Base-by-base conservation (phyloP, 2,329 filamentous ascomycete genomes). In the Bertia moriformis region DNA sequence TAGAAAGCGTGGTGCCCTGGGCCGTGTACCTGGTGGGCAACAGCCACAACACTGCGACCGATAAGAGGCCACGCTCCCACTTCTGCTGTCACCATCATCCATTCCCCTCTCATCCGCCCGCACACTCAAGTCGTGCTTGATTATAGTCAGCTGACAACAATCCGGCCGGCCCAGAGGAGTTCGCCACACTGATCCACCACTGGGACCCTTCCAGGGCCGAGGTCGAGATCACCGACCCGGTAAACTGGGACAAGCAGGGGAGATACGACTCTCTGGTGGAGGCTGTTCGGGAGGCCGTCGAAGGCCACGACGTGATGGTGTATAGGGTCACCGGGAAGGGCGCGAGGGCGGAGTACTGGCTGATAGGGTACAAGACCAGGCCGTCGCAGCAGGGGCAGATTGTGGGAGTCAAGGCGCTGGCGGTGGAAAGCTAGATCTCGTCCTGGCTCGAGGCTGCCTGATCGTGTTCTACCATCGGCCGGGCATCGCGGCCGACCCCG, bases 361-460 rank as follows among this genome's bases (percentile, higher is more conserved):
- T 94, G 42, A 62, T 94, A 37, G 74, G 73, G 17, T n/a, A n/a
- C n/a, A 55, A 81, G 47, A 68, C 78, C 50, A 60, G 60, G 37
- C 65, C 73, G 46, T 64, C 59, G 14, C 62, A 69, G 38, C 69
- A 67, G 12, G 69, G 66, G 14, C 71, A 67, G 59, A 51, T 94
- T 43, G 75, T 94, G 4, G 88, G 88, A 13, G 67, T 81, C 41
- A 89, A 85, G 67, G 83, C 80, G 10, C 62, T 85, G 59, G 74
- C 80, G 18, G 67, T 93, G 45, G 87, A 94, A 67, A 76, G 70
- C 50, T 82, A 52, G 39, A n/a, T n/a, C n/a, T n/a, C n/a, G n/a
- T n/a, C n/a, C n/a, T n/a, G n/a, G n/a, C n/a, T n/a, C n/a, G n/a
- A n/a, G n/a, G n/a, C n/a, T n/a, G n/a, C n/a, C n/a, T n/a, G n/a